Evolutionary conservation across 1,284 basidiomycete genomes (phyloP).

Genomic region (Irpex lacteus): DNA sequence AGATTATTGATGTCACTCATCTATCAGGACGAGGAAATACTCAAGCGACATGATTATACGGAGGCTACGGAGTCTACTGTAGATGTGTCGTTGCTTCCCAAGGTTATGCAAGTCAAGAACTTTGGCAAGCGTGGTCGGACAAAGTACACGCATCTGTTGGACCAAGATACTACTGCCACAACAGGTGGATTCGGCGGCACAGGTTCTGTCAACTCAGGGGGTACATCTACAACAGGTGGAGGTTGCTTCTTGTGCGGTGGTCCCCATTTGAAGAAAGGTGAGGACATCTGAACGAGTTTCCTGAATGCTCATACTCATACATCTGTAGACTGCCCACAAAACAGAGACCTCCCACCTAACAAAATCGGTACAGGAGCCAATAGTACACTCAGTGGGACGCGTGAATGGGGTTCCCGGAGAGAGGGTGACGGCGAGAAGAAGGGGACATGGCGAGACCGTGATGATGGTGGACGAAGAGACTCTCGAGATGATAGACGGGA

Average conservation of each 20-base stretch:
- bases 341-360: constrained; percentile 46
- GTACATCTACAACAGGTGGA: constrained; percentile 42
- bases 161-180: constrained; percentile 84
- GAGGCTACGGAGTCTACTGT: constrained; percentile 85
- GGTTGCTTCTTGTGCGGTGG: constrained; percentile 93
- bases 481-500: constrained; percentile 27
- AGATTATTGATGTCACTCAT: too few species aligned
- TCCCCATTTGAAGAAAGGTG: constrained; percentile 86
- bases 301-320: background rate
- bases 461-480: constrained; percentile 22
- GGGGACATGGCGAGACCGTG: constrained; percentile 43
- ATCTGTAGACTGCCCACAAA: constrained; percentile 69
- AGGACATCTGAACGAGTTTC: constrained; percentile 10
- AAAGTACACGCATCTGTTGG: constrained; percentile 94
- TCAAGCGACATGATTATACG: constrained; percentile 83
- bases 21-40: constrained; percentile 84
- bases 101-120: constrained; percentile 97
- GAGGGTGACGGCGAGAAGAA: constrained; percentile 25
- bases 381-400: constrained; percentile 33
- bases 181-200: constrained; percentile 68
- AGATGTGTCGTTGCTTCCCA: constrained; percentile 84
- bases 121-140: constrained; percentile 92
- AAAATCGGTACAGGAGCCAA: constrained; percentile 46
- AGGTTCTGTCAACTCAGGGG: constrained; percentile 54
- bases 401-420: constrained; percentile 36